Conservation (phyloP, 768 basidiomycete species). For the Lactifluus pinguis region DNA sequence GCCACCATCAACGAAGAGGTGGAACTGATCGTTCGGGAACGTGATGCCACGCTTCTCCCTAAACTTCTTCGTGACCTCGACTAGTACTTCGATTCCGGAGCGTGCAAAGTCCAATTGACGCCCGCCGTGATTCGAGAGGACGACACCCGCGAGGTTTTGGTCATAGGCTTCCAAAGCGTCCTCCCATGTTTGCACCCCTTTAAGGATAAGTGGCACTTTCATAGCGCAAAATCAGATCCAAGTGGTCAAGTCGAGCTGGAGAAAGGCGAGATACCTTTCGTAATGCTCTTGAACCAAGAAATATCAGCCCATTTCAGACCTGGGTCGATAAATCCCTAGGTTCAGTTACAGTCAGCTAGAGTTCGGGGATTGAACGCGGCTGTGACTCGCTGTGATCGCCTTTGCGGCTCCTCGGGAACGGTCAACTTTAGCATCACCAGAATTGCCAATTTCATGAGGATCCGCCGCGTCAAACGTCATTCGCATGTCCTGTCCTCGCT, state of each 20-base stretch:
- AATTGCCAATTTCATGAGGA: constrained; percentile 44
- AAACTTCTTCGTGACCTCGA: constrained; percentile 71
- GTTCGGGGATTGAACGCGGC: background rate
- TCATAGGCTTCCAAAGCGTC: constrained; percentile 48
- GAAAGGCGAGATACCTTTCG: constrained; percentile 33
- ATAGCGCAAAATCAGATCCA: background rate
- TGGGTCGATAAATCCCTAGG: constrained; percentile 90
- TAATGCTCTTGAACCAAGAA: constrained; percentile 52
- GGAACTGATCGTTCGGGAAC: constrained; percentile 74
- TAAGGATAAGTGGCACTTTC: constrained; percentile 51
- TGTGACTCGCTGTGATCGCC: constrained; percentile 72
- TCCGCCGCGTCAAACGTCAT: constrained; percentile 88
- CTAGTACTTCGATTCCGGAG: constrained; percentile 33
- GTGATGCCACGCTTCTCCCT: constrained; percentile 52
- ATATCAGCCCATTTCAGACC: constrained; percentile 80
- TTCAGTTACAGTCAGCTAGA: background rate
- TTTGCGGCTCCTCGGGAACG: constrained; percentile 87
- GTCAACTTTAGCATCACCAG: constrained; percentile 48
- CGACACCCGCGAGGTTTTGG: constrained; percentile 36
- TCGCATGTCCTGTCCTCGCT: constrained; percentile 69
- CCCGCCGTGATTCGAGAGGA: constrained; percentile 53
- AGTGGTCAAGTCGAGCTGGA: background rate
- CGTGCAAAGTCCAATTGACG: constrained; percentile 44
- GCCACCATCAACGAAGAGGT: constrained; percentile 91
- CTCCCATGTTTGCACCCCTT: constrained; percentile 59